phyloP scores from a whole-genome alignment of 2,329 filamentous ascomycete species.

The Colletotrichum incanum region DNA sequence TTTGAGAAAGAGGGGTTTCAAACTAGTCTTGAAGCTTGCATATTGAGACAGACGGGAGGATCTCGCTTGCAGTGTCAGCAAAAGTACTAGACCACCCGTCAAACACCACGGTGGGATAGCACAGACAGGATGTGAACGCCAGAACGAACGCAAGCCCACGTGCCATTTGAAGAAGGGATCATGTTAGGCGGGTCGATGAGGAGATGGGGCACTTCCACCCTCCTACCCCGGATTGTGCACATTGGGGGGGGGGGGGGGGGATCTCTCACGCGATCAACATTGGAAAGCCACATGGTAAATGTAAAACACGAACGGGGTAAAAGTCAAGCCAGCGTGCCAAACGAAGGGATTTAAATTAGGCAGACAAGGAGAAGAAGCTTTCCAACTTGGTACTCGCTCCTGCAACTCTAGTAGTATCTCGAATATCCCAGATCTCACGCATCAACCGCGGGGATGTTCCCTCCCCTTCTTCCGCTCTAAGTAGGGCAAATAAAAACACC shows the following conservation, averaged over 20 bases:
- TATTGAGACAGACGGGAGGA: not conserved
- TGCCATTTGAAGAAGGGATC: not conserved
- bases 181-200: not conserved
- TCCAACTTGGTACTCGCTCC: not conserved
- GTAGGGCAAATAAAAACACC: not conserved
- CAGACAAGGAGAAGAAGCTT: not conserved
- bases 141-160: not conserved
- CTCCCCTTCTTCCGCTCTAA: not conserved
- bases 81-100: not conserved
- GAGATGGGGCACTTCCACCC: not conserved
- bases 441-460: not conserved
- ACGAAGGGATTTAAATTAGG: constrained; percentile 34
- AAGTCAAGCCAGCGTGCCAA: constrained; percentile 1
- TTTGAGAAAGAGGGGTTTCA: too few species aligned
- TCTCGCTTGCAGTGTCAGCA: not conserved
- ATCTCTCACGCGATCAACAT: not conserved
- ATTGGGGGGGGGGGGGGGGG: not conserved
- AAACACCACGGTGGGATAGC: not conserved
- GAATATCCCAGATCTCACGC: not conserved
- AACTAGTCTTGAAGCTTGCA: too few species aligned
- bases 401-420: constrained; percentile 7
- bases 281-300: not conserved
- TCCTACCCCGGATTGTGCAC: not conserved
- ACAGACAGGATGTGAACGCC: too few species aligned
- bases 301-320: too few species aligned